Evolutionary conservation across 2,329 filamentous ascomycete species (phyloP).

Genomic region (Emmonsiellopsis sp.): DNA sequence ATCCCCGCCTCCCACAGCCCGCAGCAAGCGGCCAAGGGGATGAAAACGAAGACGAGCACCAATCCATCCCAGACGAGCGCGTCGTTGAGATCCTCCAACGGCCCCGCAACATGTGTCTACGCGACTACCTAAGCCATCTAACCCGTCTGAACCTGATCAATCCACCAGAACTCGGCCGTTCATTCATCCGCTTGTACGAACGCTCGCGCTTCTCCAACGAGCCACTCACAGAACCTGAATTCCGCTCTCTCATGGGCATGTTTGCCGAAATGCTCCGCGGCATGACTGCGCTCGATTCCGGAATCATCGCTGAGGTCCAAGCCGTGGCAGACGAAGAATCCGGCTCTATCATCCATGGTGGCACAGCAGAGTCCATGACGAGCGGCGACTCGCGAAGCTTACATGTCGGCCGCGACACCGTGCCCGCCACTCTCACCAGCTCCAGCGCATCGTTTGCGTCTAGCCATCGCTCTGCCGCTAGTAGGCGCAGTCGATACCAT

Average conservation of each 20-base stretch:
- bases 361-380: not conserved
- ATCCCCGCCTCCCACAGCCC: slow-evolving; percentile 37
- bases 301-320: slow-evolving; percentile 37
- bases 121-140: slow-evolving; percentile 69
- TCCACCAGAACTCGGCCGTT: slow-evolving; percentile 38
- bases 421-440: not conserved
- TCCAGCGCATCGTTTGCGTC: not conserved
- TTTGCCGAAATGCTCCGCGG: slow-evolving; percentile 72
- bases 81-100: slow-evolving; percentile 65
- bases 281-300: slow-evolving; percentile 58
- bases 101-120: slow-evolving; percentile 60
- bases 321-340: not conserved
- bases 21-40: slow-evolving; percentile 3
- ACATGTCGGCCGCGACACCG: not conserved
- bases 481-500: slow-evolving; percentile 1
- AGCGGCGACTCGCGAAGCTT: not conserved
- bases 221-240: slow-evolving; percentile 60
- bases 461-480: not conserved
- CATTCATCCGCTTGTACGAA: slow-evolving; percentile 73
- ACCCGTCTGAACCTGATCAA: slow-evolving; percentile 55
- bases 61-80: slow-evolving; percentile 51
- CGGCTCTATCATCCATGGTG: not conserved
- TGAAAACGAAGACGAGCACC: slow-evolving; percentile 19
- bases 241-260: slow-evolving; percentile 69
- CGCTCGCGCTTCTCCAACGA: slow-evolving; percentile 69